Percentiles rank a stretch among this genome's conserved stretches.
These are phyloP conservation scores for Lecanicillium sp. DNA, from an alignment of 2,329 filamentous ascomycete species.

Conservation along the genomic window DNA sequence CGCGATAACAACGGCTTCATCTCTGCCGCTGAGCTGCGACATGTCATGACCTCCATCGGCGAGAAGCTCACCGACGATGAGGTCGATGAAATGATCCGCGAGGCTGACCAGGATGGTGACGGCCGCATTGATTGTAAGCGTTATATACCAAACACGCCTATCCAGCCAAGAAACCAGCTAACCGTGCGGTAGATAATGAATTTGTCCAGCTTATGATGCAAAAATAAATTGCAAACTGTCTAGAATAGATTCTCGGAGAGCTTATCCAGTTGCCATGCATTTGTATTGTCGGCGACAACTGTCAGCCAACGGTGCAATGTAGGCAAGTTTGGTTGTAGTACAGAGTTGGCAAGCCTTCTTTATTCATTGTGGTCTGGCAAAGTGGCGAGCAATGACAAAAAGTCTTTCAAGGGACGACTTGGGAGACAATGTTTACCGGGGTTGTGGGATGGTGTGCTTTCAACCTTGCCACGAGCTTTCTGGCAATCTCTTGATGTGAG, in stretches of 20 bases:
- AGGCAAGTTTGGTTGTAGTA: not conserved
- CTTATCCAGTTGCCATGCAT: not conserved
- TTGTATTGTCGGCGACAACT: not conserved
- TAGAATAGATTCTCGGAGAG: not conserved
- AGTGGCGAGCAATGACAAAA: not conserved
- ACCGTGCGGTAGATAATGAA: conserved; percentile 63
- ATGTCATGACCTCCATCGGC: conserved; percentile 88
- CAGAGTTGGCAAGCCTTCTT: not conserved
- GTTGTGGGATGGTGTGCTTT: conserved; percentile 2
- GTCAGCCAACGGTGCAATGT: not conserved
- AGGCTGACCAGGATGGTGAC: conserved; percentile 85
- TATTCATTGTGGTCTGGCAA: not conserved
- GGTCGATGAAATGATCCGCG: conserved; percentile 89
- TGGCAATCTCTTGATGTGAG: not conserved
- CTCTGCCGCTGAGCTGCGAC: conserved; percentile 78
- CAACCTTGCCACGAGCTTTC: too few relatives aligned
- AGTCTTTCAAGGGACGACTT: not conserved
- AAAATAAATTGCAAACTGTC: conserved; percentile 54
- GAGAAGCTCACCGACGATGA: conserved; percentile 89
- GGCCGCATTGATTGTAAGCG: conserved; percentile 79
- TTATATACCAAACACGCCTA: not conserved
- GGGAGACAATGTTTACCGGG: conserved; percentile 2
- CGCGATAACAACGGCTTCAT: conserved; percentile 91
- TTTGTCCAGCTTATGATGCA: conserved; percentile 96
- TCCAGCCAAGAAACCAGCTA: not conserved